Evolutionary conservation across 2,329 filamentous ascomycete species (phyloP).

Genomic region (Fusarium succisae): DNA sequence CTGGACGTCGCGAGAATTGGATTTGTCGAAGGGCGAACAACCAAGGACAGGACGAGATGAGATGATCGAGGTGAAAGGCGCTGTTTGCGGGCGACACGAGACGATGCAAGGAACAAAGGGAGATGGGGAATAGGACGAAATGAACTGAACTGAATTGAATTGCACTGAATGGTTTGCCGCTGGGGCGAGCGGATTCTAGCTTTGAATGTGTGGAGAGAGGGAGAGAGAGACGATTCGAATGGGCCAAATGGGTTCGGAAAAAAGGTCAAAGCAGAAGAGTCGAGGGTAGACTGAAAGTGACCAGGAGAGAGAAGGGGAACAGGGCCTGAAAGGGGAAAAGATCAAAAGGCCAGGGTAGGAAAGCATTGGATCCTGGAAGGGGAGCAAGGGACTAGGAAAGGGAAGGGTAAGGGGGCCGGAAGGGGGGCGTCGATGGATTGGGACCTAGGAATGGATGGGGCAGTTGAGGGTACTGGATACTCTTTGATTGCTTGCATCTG

Average conservation of each 20-base stretch:
- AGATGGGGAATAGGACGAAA: conserved; percentile 17
- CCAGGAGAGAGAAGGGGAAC: conserved; percentile 36
- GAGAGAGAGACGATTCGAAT: conserved; percentile 29
- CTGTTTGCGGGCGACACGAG: conserved; percentile 13
- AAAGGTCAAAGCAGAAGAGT: conserved; percentile 39
- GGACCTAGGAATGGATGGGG: conserved; percentile 13
- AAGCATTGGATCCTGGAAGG: conserved; percentile 24
- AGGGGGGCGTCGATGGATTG: conserved; percentile 26
- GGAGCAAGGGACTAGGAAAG: conserved; percentile 18
- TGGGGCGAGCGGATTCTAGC: conserved; percentile 31
- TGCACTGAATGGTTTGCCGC: conserved; percentile 27
- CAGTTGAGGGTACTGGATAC: conserved; percentile 17
- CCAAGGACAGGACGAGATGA: conserved; percentile 5
- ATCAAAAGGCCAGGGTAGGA: conserved; percentile 29
- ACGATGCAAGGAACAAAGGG: conserved; percentile 30
- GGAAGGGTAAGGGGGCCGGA: conserved; percentile 6
- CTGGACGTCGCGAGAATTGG: conserved; percentile 28
- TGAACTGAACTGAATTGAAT: background rate
- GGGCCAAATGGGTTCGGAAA: conserved; percentile 34
- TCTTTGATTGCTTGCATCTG: background rate
- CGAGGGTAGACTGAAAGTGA: conserved; percentile 14
- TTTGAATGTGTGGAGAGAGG: conserved; percentile 30
- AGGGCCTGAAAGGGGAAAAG: conserved; percentile 37
- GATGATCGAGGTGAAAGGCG: conserved; percentile 15
- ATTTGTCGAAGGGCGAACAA: conserved; percentile 26